Percentiles rank a stretch among this genome's conserved stretches.
Evolutionary conservation across 345 rosid genomes (phyloP).

Genomic region (Linum trigynum): DNA sequence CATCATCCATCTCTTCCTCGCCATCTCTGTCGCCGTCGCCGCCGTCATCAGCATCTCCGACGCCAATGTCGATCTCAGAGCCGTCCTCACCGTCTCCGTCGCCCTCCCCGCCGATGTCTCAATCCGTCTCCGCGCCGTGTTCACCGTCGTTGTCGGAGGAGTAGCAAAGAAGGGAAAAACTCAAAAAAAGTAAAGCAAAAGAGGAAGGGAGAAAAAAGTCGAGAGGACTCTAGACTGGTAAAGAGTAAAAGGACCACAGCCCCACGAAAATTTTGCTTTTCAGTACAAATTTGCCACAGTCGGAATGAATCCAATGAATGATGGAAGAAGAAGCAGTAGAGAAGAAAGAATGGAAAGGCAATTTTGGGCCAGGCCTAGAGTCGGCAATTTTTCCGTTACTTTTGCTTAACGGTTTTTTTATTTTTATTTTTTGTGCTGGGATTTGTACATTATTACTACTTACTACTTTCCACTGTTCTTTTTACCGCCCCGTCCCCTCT

Average conservation of each 20-base stretch:
- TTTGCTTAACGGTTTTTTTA: not conserved
- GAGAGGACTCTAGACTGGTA: not conserved
- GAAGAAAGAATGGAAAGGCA: not conserved
- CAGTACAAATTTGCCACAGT: not conserved
- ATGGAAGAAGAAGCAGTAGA: not conserved
- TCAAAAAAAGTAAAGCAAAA: not conserved
- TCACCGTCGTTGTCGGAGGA: not conserved
- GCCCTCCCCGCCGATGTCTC: not conserved
- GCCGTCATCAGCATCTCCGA: slow-evolving; percentile 13
- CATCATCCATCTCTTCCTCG: slow-evolving; percentile 17
- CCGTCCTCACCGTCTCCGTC: not conserved
- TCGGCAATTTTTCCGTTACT: not conserved
- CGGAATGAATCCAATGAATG: not conserved
- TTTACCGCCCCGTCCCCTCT: not conserved
- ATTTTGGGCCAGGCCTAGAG: not conserved
- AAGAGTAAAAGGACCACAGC: not conserved
- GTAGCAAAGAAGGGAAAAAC: not conserved
- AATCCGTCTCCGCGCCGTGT: not conserved
- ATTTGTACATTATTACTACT: not conserved
- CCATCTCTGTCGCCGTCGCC: slow-evolving; percentile 18
- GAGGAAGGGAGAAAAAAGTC: too few relatives aligned
- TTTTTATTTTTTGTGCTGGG: not conserved
- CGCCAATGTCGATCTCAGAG: not conserved
- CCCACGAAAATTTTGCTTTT: not conserved
- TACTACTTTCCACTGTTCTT: not conserved